Evolutionary conservation across 495 filamentous ascomycete genomes (phyloP).

Genomic region (Chlorociboria aeruginascens): DNA sequence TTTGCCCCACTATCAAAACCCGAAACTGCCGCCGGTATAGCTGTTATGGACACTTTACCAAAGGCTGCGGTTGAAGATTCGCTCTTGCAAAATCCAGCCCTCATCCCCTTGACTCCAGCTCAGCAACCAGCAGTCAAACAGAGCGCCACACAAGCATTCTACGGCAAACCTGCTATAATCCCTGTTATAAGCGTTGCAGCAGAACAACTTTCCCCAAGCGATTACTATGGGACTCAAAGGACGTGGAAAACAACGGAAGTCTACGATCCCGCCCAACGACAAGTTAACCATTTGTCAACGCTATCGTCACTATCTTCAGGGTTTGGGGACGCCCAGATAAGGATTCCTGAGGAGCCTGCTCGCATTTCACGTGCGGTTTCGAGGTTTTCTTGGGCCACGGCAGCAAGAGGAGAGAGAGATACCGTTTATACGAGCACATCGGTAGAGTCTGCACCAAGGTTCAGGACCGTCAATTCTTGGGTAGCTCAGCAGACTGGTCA

Average conservation of each 20-base stretch:
- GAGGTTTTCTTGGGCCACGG: conserved; percentile 14
- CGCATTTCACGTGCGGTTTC: conserved; percentile 1
- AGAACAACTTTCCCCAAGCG: neutral
- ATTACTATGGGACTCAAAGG: no score
- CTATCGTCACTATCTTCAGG: conserved; percentile 42
- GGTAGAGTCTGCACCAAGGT: conserved; percentile 37
- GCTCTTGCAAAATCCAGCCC: conserved; percentile 4
- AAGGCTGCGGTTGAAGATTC: conserved; percentile 1
- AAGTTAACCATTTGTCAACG: conserved; percentile 26
- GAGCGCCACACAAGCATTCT: conserved; percentile 3
- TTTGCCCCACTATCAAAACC: neutral
- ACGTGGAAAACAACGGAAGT: conserved; percentile 12
- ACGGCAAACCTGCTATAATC: neutral
- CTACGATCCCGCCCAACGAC: conserved; percentile 23
- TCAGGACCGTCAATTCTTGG: conserved; percentile 47
- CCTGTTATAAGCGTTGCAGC: conserved; percentile 1
- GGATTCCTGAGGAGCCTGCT: conserved; percentile 22
- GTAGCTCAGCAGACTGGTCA: conserved; percentile 40
- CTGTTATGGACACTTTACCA: conserved; percentile 1
- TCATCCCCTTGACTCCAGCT: neutral
- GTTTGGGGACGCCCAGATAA: conserved; percentile 39
- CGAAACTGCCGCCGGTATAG: neutral
- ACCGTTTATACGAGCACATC: conserved; percentile 30
- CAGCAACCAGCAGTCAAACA: neutral
- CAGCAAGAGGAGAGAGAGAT: conserved; percentile 5